Percentiles rank a stretch among this genome's conserved stretches.
Evolutionary conservation across 371 early-diverging fungal genomes (phyloP).

Genomic region (Mucor circinelloides): DNA sequence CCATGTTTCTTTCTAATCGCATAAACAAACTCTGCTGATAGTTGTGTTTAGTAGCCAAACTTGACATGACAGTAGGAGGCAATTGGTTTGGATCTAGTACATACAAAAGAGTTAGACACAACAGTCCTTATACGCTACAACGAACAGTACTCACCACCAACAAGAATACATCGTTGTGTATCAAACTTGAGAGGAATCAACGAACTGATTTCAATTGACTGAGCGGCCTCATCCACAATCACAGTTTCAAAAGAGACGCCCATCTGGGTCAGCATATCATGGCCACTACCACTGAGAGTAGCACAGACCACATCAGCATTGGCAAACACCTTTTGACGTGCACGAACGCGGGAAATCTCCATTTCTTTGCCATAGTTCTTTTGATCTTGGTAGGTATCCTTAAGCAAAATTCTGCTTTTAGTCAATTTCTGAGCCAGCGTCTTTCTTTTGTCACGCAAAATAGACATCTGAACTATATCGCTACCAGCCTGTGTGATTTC

Average conservation of each 20-base stretch:
- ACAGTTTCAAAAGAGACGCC: slow-evolving; percentile 76
- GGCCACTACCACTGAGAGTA: slow-evolving; percentile 88
- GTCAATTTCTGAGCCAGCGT: slow-evolving; percentile 31
- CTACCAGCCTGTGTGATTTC: slow-evolving; percentile 38
- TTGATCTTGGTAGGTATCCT: slow-evolving; percentile 45
- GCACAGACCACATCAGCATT: slow-evolving; percentile 78
- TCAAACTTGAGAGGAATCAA: slow-evolving; percentile 92
- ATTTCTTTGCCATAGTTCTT: slow-evolving; percentile 46
- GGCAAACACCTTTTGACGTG: slow-evolving; percentile 70
- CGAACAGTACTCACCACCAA: slow-evolving; percentile 69
- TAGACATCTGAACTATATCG: slow-evolving; percentile 30
- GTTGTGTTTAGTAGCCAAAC: slow-evolving; percentile 66
- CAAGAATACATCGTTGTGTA: slow-evolving; percentile 83
- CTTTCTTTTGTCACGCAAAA: slow-evolving; percentile 35
- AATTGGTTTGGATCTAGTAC: slow-evolving; percentile 92
- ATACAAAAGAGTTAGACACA: neutral
- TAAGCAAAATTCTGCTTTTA: slow-evolving; percentile 41
- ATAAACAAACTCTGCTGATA: slow-evolving; percentile 93
- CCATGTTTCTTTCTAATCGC: slow-evolving; percentile 69
- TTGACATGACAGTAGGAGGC: slow-evolving; percentile 91
- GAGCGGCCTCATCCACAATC: slow-evolving; percentile 98
- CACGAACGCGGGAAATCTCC: slow-evolving; percentile 56
- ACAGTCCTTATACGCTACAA: neutral
- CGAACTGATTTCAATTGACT: slow-evolving; percentile 89
- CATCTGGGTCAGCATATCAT: slow-evolving; percentile 73